Percentiles rank a stretch among this genome's conserved stretches.
Conservation (phyloP, 2,329 filamentous ascomycete species). For the Nothophoma quercina region DNA sequence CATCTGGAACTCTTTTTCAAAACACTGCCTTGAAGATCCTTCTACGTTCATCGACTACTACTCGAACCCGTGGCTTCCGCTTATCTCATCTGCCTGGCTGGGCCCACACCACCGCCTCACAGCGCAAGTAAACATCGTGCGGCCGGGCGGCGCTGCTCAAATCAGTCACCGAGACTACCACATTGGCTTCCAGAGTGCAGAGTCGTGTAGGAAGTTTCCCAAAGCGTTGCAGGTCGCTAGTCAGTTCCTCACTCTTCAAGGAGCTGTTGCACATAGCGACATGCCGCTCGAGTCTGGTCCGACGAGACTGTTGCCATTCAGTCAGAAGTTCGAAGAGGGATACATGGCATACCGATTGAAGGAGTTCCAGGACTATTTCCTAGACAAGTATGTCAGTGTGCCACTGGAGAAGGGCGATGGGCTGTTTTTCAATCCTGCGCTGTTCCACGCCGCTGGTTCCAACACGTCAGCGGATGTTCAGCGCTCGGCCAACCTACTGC, state of each 20-base stretch:
- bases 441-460: constrained; percentile 69
- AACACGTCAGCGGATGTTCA: constrained; percentile 60
- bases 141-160: constrained; percentile 65
- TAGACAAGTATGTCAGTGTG: constrained; percentile 60
- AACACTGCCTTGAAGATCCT: constrained; percentile 63
- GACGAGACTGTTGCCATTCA: constrained; percentile 68
- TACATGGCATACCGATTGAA: constrained; percentile 64
- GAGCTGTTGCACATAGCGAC: constrained; percentile 68
- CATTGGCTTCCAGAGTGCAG: constrained; percentile 66
- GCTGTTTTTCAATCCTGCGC: constrained; percentile 69
- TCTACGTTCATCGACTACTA: constrained; percentile 65
- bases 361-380: constrained; percentile 64
- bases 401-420: constrained; percentile 65
- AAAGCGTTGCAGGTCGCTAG: constrained; percentile 62
- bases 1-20: constrained; percentile 72
- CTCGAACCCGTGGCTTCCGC: constrained; percentile 64
- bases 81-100: constrained; percentile 64
- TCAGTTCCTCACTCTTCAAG: constrained; percentile 68
- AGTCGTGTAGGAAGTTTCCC: constrained; percentile 57
- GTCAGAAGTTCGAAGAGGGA: constrained; percentile 64
- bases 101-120: constrained; percentile 68
- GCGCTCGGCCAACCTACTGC: constrained; percentile 67
- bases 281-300: constrained; percentile 67
- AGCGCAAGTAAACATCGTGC: constrained; percentile 69
- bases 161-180: constrained; percentile 69